Percentiles rank a stretch among this genome's conserved stretches.
These are phyloP conservation scores for Zea mays DNA, from an alignment of 176 grass and related monocot species.

Conservation along the genomic window DNA sequence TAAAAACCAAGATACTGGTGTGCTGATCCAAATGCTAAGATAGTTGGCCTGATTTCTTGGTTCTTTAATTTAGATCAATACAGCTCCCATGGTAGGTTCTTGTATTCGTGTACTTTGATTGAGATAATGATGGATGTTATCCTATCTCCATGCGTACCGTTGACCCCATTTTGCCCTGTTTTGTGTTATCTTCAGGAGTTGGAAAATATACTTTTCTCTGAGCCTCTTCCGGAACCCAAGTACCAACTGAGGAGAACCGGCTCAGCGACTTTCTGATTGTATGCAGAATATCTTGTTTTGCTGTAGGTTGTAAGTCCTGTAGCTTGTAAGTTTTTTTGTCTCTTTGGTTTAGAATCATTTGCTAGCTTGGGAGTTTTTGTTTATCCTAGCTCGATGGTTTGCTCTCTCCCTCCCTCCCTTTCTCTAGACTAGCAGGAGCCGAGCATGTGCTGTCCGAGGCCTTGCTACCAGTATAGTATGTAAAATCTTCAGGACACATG, in stretches of 20 bases:
- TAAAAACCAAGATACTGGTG: background rate
- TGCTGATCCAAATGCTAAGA: background rate
- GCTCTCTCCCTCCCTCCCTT: background rate
- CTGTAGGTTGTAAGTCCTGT: conserved; percentile 38
- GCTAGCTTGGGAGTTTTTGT: conserved; percentile 41
- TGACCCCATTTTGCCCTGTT: background rate
- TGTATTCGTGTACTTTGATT: background rate
- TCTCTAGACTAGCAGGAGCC: conserved; percentile 45
- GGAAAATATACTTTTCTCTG: conserved; percentile 61
- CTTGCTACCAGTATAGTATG: conserved; percentile 45
- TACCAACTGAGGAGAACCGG: conserved; percentile 87
- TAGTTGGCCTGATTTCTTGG: background rate
- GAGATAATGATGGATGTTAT: background rate
- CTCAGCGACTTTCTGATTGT: conserved; percentile 63
- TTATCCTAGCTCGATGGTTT: conserved; percentile 36
- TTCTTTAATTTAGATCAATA: conserved; percentile 6
- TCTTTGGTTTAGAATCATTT: conserved; percentile 43
- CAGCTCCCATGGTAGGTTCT: background rate
- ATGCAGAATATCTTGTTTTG: conserved; percentile 45
- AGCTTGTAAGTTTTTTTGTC: conserved; percentile 50
- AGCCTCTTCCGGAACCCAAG: conserved; percentile 56
- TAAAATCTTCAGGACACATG: conserved; percentile 40
- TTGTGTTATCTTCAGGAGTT: conserved; percentile 58
- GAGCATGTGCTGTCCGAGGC: conserved; percentile 38
- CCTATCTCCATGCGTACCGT: background rate